Evolutionary conservation across 192 early-diverging fungal species (phyloP), one percentile per base, ranked within the genome.

Genomic region (Phlyctochytrium bullatum): DNA sequence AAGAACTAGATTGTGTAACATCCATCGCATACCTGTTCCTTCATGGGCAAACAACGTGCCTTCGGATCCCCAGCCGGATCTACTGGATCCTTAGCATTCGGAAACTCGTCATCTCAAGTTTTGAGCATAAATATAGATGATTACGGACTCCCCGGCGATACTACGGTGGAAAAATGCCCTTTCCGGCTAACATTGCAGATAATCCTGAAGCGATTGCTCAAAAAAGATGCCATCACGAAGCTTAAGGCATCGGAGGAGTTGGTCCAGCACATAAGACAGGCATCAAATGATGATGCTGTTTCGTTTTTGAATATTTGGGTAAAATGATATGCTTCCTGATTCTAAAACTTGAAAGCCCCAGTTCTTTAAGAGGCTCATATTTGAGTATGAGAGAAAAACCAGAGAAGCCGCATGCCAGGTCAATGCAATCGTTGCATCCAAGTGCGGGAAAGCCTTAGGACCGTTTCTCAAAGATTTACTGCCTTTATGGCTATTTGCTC

Each of bases 191-290:
- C 40, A 47, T 47, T 6, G 10, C 74, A 86, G 25, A 81, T 93
- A 51, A 86, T 96, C 51, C 68, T 98, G 30, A 94, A 94, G 69
- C 88, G 88, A 61, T 81, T 97, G 30, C 77, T 85, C 23, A 98
- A 98, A 71, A 87, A 88, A 53, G 96, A 98, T 67, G 76, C 92
- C 3, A 88, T 80, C 30, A 98, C 96, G 53, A 91, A 90, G 73
- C 73, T 90, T 29, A 93, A 92, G 29, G 95, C 94, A 2, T 74
- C 95, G 32, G 91, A 92, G 47, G 94, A 97, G 64, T 69, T 97
- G 20, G 77, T 81, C 50, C 69, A 66, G 12, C 93, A 95, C 73
- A 74, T 88, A 0, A 29, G 2, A 6, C 14, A 63, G 27, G 59
- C 68, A 2, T 33, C 24, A n/a, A 47, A 71, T 14, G 62, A 60